Base-by-base conservation (phyloP, 2,329 filamentous ascomycete species). In the Fulvia fulva region DNA sequence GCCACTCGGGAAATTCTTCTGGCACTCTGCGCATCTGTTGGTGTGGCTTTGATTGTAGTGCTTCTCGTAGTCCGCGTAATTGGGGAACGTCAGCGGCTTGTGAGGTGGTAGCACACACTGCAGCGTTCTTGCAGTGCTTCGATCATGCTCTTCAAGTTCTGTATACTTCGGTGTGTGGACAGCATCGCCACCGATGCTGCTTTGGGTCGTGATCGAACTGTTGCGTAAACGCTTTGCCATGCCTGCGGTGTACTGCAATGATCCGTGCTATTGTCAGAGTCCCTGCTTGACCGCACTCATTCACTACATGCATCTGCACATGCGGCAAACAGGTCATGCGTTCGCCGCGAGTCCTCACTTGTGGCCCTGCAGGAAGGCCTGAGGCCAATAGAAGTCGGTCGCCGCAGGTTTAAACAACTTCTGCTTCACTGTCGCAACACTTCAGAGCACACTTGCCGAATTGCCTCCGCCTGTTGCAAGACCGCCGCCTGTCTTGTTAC, bases 11-110 rank as follows among this genome's bases (percentile, higher is more conserved):
- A 97, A 91, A 72, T 97, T 97, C 72, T 84, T 91, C 56, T 83
- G 80, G 73, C 94, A 99, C 69, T 91, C 88, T 9, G 86, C 78
- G 71, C 94, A 99, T 45, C 93, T 85, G 73, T 97, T 92, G 60
- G 85, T 83, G 73, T 97, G 94, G 22, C 82, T 79, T 70, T 90
- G 87, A 64, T 80, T 81, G 76, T 97, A 97, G 73, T 99, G 94
- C 8, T 87, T 77, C 71, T 97, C 91, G 74, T 95, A 97, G 16
- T 91, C 89, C 58, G 86, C 82, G 70, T 91, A 91, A 0, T 86
- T 86, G 23, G 78, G 71, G 74, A 99, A 97, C 4, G 80, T 78
- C 55, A 94, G 70, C 1, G 85, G 79, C 59, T 87, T 81, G 75
- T 97, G 92, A 49, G 90, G 90, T 54, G 92, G 90, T 22, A 97